phyloP scores from a whole-genome alignment of 352 stramenopile species.

The Globisporangium perplexum region DNA sequence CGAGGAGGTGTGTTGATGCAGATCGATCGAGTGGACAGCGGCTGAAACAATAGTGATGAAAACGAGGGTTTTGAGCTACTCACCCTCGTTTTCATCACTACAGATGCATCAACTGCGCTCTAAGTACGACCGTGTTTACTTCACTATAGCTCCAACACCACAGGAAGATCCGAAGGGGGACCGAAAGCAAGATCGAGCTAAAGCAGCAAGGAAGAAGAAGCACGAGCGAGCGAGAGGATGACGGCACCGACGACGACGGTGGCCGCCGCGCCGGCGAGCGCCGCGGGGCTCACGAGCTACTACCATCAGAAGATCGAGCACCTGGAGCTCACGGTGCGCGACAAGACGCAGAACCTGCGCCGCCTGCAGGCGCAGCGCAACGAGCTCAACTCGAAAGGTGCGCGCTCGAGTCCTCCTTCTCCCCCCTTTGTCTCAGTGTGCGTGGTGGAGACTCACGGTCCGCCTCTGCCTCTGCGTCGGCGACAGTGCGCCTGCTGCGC shows the following conservation, averaged over 20 bases:
- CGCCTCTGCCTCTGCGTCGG: background rate
- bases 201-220: background rate
- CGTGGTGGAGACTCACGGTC: background rate
- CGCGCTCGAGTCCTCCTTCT: background rate
- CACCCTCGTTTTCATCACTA: background rate
- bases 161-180: background rate
- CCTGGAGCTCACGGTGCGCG: slow-evolving; percentile 90
- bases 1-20: background rate
- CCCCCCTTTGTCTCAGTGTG: background rate
- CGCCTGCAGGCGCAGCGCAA: slow-evolving; percentile 99
- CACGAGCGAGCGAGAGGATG: slow-evolving; percentile 14
- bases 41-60: background rate
- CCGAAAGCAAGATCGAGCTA: background rate
- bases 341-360: slow-evolving; percentile 95
- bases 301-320: slow-evolving; percentile 96
- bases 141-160: background rate
- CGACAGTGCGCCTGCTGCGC: slow-evolving; percentile 92
- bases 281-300: slow-evolving; percentile 80
- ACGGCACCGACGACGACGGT: slow-evolving; percentile 41
- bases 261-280: slow-evolving; percentile 20
- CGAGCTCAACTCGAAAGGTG: slow-evolving; percentile 98
- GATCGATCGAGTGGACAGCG: background rate
- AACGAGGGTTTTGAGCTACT: background rate
- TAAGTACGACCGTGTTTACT: background rate
- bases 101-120: background rate